Conservation (phyloP, 2,329 filamentous ascomycete genomes). For the Huntiella decipiens region DNA sequence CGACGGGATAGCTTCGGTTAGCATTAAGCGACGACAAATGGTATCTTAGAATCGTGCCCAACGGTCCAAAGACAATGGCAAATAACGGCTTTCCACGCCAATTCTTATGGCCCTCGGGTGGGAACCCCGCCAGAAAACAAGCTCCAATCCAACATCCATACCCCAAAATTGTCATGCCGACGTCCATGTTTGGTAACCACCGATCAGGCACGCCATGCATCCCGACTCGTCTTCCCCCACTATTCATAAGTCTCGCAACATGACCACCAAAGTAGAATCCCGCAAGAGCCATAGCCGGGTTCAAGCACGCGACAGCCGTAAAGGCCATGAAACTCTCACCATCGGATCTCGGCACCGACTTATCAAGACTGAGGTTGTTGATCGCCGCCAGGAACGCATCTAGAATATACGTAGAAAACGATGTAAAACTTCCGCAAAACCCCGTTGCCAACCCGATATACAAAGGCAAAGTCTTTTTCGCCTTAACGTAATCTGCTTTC, state of each 20-base stretch:
- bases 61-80: constrained; percentile 61
- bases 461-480: constrained; percentile 72
- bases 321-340: constrained; percentile 74
- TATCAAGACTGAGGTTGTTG: constrained; percentile 40
- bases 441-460: constrained; percentile 76
- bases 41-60: constrained; percentile 60
- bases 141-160: constrained; percentile 64
- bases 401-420: constrained; percentile 70
- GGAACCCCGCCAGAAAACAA: constrained; percentile 50
- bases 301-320: constrained; percentile 54
- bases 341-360: constrained; percentile 33
- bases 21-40: constrained; percentile 58
- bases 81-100: constrained; percentile 68
- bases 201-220: constrained; percentile 4
- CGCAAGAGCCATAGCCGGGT: constrained; percentile 48
- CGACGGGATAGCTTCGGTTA: constrained; percentile 54
- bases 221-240: not conserved
- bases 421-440: constrained; percentile 79
- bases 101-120: constrained; percentile 37
- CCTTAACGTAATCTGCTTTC: constrained; percentile 24
- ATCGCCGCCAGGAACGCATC: constrained; percentile 64
- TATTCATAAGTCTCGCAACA: constrained; percentile 36
- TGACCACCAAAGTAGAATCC: constrained; percentile 59
- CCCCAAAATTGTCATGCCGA: constrained; percentile 41
- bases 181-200: constrained; percentile 36